phyloP scores from a whole-genome alignment of 148 eudicot species.

The Nyssa sinensis region DNA sequence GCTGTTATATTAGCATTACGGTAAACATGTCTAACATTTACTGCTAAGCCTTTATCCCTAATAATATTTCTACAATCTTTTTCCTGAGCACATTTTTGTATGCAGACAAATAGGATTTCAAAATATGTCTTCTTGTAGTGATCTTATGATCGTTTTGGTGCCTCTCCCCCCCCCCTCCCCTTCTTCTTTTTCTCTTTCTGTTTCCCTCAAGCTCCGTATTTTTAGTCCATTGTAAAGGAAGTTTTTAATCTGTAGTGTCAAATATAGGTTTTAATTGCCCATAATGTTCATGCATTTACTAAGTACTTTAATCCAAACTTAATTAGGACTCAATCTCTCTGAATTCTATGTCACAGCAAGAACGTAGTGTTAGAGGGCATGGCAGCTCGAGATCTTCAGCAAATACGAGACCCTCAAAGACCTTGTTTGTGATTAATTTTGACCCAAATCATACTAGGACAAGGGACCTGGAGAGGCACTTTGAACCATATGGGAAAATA shows the following conservation, averaged over 20 bases:
- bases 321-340: no score
- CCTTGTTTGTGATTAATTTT: slow-evolving; percentile 80
- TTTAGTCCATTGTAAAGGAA: background rate
- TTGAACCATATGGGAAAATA: slow-evolving; percentile 71
- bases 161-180: background rate
- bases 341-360: slow-evolving; percentile 51
- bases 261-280: background rate
- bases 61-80: no score
- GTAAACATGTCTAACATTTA: no score
- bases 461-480: slow-evolving; percentile 79
- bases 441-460: slow-evolving; percentile 66
- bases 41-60: no score
- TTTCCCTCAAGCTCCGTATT: no score
- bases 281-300: no score
- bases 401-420: slow-evolving; percentile 59
- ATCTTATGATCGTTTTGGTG: background rate
- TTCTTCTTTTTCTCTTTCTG: background rate
- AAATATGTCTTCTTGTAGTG: background rate
- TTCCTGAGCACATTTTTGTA: background rate
- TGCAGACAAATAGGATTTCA: slow-evolving; percentile 1
- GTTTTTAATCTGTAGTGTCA: background rate
- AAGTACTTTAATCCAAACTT: no score
- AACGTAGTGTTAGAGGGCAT: slow-evolving; percentile 55
- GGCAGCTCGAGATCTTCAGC: slow-evolving; percentile 57
- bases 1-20: no score